phyloP scores from a whole-genome alignment of 225 moss, liverwort and hornwort genomes.

The Bryum argenteum region DNA sequence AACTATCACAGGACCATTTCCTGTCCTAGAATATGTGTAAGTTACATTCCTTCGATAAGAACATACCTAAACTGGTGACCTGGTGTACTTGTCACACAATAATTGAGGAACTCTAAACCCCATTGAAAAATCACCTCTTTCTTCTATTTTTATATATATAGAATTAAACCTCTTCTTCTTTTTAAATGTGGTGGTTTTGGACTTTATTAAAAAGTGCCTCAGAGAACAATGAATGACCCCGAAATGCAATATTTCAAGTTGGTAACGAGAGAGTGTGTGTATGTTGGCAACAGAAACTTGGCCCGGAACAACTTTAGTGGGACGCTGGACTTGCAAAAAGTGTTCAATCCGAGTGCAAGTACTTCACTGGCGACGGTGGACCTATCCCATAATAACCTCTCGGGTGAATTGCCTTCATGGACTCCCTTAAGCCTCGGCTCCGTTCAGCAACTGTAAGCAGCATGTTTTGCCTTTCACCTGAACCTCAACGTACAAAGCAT shows the following conservation, averaged over 20 bases:
- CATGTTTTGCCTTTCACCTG: too few relatives aligned
- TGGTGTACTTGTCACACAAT: too few relatives aligned
- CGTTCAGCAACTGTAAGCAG: constrained; percentile 23
- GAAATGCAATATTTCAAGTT: too few relatives aligned
- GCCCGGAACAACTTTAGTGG: constrained; percentile 1
- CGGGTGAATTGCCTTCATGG: constrained; percentile 24
- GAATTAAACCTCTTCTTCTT: too few relatives aligned
- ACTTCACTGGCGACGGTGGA: not conserved
- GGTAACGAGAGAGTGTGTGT: not conserved
- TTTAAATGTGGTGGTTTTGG: too few relatives aligned
- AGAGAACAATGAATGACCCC: too few relatives aligned
- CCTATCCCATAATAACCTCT: constrained; percentile 26
- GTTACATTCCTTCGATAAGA: not conserved
- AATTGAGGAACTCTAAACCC: too few relatives aligned
- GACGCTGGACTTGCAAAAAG: not conserved
- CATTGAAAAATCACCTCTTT: too few relatives aligned
- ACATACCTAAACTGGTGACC: not conserved
- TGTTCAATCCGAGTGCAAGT: not conserved
- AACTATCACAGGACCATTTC: not conserved
- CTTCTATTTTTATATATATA: too few relatives aligned
- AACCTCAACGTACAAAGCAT: too few relatives aligned
- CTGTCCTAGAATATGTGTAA: constrained; percentile 4
- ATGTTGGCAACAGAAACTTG: constrained; percentile 23
- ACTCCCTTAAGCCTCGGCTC: constrained; percentile 2
- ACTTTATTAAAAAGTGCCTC: too few relatives aligned